Evolutionary conservation across 148 eudicot genomes (phyloP).

Genomic region (Agrostemma githago): DNA sequence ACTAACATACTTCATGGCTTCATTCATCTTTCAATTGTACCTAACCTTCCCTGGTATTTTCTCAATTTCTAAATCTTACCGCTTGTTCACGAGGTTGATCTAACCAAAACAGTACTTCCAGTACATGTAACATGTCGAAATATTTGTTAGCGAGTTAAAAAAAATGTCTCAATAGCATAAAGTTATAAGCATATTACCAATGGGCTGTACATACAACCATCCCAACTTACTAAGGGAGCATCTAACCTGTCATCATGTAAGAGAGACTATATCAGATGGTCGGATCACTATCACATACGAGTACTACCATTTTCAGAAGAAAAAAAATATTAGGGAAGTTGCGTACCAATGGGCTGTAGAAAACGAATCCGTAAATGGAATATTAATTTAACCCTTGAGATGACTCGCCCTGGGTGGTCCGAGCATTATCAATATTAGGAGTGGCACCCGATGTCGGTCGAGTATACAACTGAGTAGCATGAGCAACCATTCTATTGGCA

Average conservation of each 20-base stretch:
- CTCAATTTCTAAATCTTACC: no score
- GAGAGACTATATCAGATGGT: background rate
- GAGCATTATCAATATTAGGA: background rate
- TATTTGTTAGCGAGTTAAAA: no score
- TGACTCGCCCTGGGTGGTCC: background rate
- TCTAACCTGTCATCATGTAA: background rate
- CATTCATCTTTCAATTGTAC: no score
- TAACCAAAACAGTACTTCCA: no score
- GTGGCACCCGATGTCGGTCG: background rate
- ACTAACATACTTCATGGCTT: no score
- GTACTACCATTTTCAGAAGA: background rate
- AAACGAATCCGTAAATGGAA: background rate
- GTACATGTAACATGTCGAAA: no score
- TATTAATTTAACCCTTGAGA: constrained; percentile 16
- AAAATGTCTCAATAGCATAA: background rate
- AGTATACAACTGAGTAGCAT: constrained; percentile 9
- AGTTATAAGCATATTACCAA: background rate
- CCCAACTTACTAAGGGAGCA: background rate
- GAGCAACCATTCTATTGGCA: constrained; percentile 25
- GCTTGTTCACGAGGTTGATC: no score
- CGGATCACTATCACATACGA: background rate
- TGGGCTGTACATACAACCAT: background rate
- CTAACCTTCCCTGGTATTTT: no score
- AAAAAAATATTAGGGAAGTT: background rate
- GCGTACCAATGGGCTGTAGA: background rate